These are phyloP conservation scores for button mushroom (Agaricus bisporus) DNA, from an alignment of 768 basidiomycete genomes.

Conservation along the genomic window DNA sequence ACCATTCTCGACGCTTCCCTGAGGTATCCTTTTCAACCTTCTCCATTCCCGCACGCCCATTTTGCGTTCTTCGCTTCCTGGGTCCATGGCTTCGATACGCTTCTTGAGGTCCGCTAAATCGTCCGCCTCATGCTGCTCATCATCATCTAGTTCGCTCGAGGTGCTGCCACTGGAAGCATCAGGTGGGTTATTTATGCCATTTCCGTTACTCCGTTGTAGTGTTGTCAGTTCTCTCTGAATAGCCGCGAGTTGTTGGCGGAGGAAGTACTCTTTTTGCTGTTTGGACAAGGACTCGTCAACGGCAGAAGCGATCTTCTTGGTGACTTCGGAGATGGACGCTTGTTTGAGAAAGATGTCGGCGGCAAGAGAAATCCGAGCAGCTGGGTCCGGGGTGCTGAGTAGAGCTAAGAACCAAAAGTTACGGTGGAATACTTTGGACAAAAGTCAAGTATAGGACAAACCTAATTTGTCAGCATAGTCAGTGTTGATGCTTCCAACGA, in stretches of 20 bases:
- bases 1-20: conserved; percentile 85
- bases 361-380: conserved; percentile 59
- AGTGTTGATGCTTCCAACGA: conserved; percentile 56
- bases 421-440: not conserved
- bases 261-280: conserved; percentile 84
- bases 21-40: conserved; percentile 80
- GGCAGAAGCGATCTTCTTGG: conserved; percentile 72
- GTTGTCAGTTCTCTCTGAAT: conserved; percentile 71
- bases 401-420: conserved; percentile 35
- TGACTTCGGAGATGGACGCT: conserved; percentile 72
- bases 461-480: conserved; percentile 72
- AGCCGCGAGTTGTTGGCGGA: conserved; percentile 76
- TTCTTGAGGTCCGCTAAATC: conserved; percentile 68
- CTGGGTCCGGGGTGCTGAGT: conserved; percentile 51
- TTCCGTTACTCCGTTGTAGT: conserved; percentile 31
- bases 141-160: conserved; percentile 61
- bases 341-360: conserved; percentile 71
- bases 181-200: conserved; percentile 7
- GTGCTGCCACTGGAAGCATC: conserved; percentile 19
- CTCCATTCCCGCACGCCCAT: conserved; percentile 81
- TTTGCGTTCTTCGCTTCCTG: conserved; percentile 74
- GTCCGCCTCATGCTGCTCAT: conserved; percentile 76
- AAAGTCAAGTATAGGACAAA: conserved; percentile 24
- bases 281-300: conserved; percentile 83
- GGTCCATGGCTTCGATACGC: conserved; percentile 69